phyloP scores from a whole-genome alignment of 2,329 filamentous ascomycete species.

The Lasiodiplodia theobromae region DNA sequence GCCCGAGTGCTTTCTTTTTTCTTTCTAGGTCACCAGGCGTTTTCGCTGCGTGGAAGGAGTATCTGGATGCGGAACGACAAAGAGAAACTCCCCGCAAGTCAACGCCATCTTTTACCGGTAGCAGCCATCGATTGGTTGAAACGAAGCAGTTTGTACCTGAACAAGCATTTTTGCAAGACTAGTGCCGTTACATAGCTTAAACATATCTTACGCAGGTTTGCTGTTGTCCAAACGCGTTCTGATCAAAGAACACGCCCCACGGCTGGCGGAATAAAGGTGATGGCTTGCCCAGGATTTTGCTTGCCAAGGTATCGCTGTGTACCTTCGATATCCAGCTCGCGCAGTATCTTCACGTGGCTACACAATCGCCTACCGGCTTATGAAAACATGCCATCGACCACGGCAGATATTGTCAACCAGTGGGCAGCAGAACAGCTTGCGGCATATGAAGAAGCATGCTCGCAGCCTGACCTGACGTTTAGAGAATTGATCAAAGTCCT shows the following conservation, averaged over 20 bases:
- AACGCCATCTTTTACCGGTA: background rate
- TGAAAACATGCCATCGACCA: background rate
- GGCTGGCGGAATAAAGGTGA: background rate
- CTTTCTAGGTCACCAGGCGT: background rate
- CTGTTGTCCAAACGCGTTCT: background rate
- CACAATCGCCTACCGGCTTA: background rate
- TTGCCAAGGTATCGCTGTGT: background rate
- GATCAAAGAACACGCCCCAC: background rate
- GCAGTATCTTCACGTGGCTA: background rate
- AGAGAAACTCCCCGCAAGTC: background rate
- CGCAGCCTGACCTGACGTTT: background rate
- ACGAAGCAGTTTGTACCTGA: background rate
- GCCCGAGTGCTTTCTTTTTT: background rate
- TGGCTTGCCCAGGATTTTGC: background rate
- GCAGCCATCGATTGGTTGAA: background rate
- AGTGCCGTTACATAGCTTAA: background rate
- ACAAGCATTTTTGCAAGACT: background rate
- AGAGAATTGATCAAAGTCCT: background rate
- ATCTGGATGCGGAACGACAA: conserved; percentile 8
- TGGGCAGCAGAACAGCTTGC: background rate
- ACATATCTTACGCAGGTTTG: background rate
- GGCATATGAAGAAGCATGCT: background rate
- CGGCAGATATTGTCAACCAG: background rate
- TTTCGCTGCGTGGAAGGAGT: background rate
- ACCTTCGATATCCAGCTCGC: background rate